Percentiles rank a stretch among this genome's conserved stretches.
Evolutionary conservation across 2,329 filamentous ascomycete genomes (phyloP).

Genomic region (Apiospora malaysiana): DNA sequence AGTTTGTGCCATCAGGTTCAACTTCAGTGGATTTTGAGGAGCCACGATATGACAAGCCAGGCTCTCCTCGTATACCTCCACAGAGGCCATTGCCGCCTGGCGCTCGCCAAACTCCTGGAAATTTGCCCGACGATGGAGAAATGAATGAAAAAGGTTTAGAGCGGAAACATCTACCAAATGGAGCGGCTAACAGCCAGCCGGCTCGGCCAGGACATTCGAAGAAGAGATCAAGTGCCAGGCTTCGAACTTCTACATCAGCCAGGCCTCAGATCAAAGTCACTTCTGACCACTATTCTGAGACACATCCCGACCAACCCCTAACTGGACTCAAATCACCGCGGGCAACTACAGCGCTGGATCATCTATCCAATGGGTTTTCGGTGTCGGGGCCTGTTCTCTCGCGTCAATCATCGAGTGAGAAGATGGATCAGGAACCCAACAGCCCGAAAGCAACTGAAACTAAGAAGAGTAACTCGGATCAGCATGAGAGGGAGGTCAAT

Average conservation of each 20-base stretch:
- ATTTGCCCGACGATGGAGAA: constrained; percentile 4
- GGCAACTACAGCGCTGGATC: constrained; percentile 11
- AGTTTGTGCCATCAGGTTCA: constrained; percentile 21
- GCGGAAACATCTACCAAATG: background rate
- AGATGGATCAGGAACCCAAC: background rate
- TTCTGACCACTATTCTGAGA: constrained; percentile 9
- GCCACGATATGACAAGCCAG: background rate
- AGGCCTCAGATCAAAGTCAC: constrained; percentile 19
- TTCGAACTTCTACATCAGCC: constrained; percentile 9
- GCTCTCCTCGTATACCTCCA: background rate
- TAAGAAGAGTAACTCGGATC: too few relatives aligned
- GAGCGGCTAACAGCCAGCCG: background rate
- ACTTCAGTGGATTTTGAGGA: constrained; percentile 22
- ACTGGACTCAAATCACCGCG: constrained; percentile 18
- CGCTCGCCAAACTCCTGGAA: background rate
- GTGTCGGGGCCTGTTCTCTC: background rate
- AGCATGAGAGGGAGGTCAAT: background rate
- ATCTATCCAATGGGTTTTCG: background rate
- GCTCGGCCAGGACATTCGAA: constrained; percentile 26
- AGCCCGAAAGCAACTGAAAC: background rate
- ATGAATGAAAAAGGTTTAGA: constrained; percentile 15
- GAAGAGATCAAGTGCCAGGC: constrained; percentile 7
- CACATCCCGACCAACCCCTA: constrained; percentile 14
- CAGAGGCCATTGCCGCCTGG: constrained; percentile 4
- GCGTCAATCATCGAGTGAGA: background rate